Conservation (phyloP, 352 stramenopile species). For the Phytopythium mirpurense region DNA sequence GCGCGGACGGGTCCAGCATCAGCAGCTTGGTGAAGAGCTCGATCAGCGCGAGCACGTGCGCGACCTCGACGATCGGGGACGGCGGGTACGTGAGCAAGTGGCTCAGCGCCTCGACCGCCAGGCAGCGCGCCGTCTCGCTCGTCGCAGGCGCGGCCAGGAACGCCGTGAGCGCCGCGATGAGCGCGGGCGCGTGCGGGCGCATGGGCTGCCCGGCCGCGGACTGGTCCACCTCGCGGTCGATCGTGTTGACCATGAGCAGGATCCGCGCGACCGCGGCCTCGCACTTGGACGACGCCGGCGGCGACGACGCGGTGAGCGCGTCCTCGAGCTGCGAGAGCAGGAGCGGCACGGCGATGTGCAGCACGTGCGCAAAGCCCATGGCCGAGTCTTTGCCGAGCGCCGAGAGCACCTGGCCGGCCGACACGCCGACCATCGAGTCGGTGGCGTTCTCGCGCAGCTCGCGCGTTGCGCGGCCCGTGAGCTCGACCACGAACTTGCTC, state of each 20-base stretch:
- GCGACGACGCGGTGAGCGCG: conserved; percentile 12
- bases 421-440: conserved; percentile 78
- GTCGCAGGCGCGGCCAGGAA: conserved; percentile 32
- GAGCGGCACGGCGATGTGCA: conserved; percentile 55
- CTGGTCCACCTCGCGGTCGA: conserved; percentile 81
- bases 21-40: conserved; percentile 71
- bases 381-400: conserved; percentile 64
- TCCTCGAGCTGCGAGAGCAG: conserved; percentile 60
- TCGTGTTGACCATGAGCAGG: conserved; percentile 72
- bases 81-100: conserved; percentile 77
- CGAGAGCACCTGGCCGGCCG: conserved; percentile 60
- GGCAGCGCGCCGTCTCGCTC: conserved; percentile 46
- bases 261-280: conserved; percentile 65
- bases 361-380: conserved; percentile 62
- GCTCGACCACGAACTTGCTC: conserved; percentile 82
- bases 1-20: conserved; percentile 49
- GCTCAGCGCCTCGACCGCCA: conserved; percentile 61
- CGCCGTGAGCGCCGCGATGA: conserved; percentile 55
- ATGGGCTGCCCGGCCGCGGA: conserved; percentile 65
- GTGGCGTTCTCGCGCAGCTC: conserved; percentile 67
- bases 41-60: conserved; percentile 62
- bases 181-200: conserved; percentile 46
- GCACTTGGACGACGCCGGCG: conserved; percentile 47
- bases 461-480: conserved; percentile 55
- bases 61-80: conserved; percentile 61